Conservation (phyloP, 805 yeast genomes). For the Candida rishiriensis region DNA sequence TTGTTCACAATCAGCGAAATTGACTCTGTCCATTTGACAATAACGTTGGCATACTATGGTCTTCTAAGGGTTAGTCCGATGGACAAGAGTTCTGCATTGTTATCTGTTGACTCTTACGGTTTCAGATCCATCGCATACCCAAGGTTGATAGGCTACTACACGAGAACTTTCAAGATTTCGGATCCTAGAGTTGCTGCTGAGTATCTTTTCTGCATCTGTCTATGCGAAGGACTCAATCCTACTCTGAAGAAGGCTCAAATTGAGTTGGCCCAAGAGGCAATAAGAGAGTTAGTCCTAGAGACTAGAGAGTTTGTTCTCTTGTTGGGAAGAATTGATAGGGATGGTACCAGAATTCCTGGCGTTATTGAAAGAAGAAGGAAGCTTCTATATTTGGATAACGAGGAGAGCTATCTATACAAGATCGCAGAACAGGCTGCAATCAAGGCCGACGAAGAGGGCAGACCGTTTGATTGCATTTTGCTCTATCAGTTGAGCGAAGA, state of each 20-base stretch:
- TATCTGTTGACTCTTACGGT: conserved; percentile 30
- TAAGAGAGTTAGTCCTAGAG: conserved; percentile 78
- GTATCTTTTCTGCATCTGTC: conserved; percentile 67
- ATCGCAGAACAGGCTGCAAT: conserved; percentile 84
- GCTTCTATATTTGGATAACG: conserved; percentile 54
- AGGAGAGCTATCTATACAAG: conserved; percentile 56
- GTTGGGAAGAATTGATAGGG: conserved; percentile 76
- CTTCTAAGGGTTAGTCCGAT: conserved; percentile 44
- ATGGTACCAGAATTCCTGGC: conserved; percentile 79
- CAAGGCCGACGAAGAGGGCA: conserved; percentile 87
- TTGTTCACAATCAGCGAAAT: conserved; percentile 61
- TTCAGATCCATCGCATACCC: conserved; percentile 42
- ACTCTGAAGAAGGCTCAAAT: conserved; percentile 37
- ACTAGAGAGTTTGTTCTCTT: conserved; percentile 79
- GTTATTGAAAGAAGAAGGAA: conserved; percentile 73
- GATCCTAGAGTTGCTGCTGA: conserved; percentile 93
- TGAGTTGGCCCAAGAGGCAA: conserved; percentile 65
- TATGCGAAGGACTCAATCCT: conserved; percentile 36
- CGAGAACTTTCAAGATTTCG: conserved; percentile 74
- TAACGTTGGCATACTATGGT: conserved; percentile 72
- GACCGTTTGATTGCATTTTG: conserved; percentile 77
- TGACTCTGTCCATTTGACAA: conserved; percentile 86
- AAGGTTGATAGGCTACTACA: conserved; percentile 71
- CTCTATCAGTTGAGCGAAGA: conserved; percentile 88
- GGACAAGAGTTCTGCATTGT: conserved; percentile 14